Evolutionary conservation across 2,329 filamentous ascomycete species (phyloP).

Genomic region (Sclerotinia minor): DNA sequence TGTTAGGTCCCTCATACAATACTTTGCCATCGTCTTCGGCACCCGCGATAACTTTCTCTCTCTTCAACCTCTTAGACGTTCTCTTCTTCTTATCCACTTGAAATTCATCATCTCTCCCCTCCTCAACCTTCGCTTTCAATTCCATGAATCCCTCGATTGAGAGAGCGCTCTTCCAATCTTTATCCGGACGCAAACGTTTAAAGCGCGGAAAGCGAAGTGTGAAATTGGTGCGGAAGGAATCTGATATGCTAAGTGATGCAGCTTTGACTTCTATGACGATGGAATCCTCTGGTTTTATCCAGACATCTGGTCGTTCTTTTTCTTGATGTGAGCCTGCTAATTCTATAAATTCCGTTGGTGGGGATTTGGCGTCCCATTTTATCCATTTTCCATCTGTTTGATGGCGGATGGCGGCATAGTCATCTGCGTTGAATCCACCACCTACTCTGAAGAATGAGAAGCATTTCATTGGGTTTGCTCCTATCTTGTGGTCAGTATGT

Average conservation of each 20-base stretch:
- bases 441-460: slow-evolving; percentile 98
- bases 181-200: slow-evolving; percentile 77
- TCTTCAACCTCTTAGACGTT: slow-evolving; percentile 63
- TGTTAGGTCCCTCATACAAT: slow-evolving; percentile 57
- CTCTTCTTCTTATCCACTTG: slow-evolving; percentile 66
- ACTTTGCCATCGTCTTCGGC: slow-evolving; percentile 54
- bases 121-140: slow-evolving; percentile 66
- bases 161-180: slow-evolving; percentile 77
- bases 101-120: slow-evolving; percentile 75
- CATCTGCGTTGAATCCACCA: slow-evolving; percentile 82
- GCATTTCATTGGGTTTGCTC: slow-evolving; percentile 68
- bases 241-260: slow-evolving; percentile 70
- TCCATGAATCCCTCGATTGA: slow-evolving; percentile 75
- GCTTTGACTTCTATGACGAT: slow-evolving; percentile 88
- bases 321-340: slow-evolving; percentile 74
- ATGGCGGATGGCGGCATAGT: slow-evolving; percentile 81
- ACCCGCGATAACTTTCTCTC: slow-evolving; percentile 70
- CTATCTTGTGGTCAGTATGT: slow-evolving; percentile 24
- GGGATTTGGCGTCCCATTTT: slow-evolving; percentile 75
- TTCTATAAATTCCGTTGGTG: slow-evolving; percentile 76
- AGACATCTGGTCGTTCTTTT: slow-evolving; percentile 80
- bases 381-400: slow-evolving; percentile 90
- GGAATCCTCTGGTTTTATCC: slow-evolving; percentile 88
- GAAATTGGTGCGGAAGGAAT: slow-evolving; percentile 72
- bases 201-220: slow-evolving; percentile 93